Evolutionary conservation across 441 rosid species (phyloP).

Genomic region (Raphanus hybrid): DNA sequence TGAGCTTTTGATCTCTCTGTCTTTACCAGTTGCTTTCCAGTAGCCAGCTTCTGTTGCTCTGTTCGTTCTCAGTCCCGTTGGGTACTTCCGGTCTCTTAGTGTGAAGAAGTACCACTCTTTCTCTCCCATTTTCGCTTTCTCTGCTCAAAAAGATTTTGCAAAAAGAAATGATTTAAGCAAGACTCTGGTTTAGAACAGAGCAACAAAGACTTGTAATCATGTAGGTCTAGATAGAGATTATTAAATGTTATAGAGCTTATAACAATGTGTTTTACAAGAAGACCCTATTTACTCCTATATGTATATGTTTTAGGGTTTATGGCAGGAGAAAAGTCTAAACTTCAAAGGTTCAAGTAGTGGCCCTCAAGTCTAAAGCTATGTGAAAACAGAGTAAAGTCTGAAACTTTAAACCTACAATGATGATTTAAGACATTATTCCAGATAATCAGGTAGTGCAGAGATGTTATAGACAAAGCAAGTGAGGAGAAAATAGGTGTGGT

Average conservation of each 20-base stretch:
- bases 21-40: slow-evolving; percentile 97
- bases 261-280: too few species aligned
- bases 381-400: slow-evolving; percentile 15
- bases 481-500: background rate
- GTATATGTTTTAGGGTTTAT: background rate
- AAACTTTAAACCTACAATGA: background rate
- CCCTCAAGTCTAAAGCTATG: background rate
- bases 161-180: background rate
- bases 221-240: too few species aligned
- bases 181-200: background rate
- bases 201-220: background rate
- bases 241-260: too few species aligned
- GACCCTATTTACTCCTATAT: background rate
- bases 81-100: slow-evolving; percentile 82
- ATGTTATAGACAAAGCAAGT: background rate
- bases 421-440: background rate
- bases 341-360: background rate
- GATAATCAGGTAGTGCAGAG: background rate
- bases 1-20: slow-evolving; percentile 84
- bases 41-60: slow-evolving; percentile 95
- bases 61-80: slow-evolving; percentile 88
- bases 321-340: background rate
- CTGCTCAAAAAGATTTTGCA: slow-evolving; percentile 43
- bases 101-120: slow-evolving; percentile 96
- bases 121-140: slow-evolving; percentile 87